Evolutionary conservation across 2,329 filamentous ascomycete genomes (phyloP).

Genomic region (Plenodomus biglobosus): DNA sequence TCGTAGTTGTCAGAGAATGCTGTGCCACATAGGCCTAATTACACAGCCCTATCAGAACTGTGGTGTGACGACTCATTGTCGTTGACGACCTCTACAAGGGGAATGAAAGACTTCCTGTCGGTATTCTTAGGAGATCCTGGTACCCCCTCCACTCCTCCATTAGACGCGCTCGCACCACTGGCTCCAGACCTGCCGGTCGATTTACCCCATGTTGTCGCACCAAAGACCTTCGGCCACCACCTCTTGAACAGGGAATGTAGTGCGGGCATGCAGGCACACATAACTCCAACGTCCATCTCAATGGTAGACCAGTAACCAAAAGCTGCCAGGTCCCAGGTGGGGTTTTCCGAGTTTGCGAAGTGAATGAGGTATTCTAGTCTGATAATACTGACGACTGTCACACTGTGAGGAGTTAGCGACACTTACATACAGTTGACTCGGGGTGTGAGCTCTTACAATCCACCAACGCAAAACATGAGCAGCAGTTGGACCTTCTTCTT

Average conservation of each 20-base stretch:
- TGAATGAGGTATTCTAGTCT: constrained; percentile 48
- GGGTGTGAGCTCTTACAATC: constrained; percentile 39
- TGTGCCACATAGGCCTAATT: too few species aligned
- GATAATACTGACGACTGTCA: constrained; percentile 50
- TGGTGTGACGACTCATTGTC: too few species aligned
- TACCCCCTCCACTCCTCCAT: not conserved
- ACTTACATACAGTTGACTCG: not conserved
- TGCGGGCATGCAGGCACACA: constrained; percentile 28
- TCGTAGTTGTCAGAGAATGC: too few species aligned
- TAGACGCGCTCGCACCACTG: not conserved
- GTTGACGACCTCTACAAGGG: not conserved
- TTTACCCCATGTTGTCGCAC: not conserved
- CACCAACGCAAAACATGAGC: constrained; percentile 43
- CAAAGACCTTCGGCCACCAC: not conserved
- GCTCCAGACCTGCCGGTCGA: not conserved
- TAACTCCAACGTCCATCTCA: constrained; percentile 31
- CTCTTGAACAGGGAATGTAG: not conserved
- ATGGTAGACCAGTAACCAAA: constrained; percentile 33
- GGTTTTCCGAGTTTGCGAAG: constrained; percentile 47
- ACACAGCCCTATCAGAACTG: not conserved
- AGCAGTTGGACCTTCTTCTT: constrained; percentile 39
- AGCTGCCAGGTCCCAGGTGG: constrained; percentile 40
- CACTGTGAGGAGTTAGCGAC: constrained; percentile 26
- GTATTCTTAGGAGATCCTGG: not conserved
- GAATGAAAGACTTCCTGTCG: not conserved